Base-by-base conservation (phyloP, 2,329 filamentous ascomycete species). In the Calcarisporium arbuscula region DNA sequence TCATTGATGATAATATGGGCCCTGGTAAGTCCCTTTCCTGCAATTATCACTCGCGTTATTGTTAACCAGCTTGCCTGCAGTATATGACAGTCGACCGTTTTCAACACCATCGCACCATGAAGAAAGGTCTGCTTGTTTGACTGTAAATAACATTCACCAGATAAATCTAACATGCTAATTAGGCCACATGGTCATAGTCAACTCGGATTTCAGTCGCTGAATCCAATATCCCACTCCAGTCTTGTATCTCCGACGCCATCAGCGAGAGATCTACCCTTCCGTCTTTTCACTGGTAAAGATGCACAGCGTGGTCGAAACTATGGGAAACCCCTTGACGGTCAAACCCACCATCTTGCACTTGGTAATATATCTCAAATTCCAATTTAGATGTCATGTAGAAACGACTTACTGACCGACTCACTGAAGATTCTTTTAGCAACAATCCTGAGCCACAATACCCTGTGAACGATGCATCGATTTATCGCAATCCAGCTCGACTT, bases 181-280 rank as follows among this genome's bases (percentile, higher is more conserved):
- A 59, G 56, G 36, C 60, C 54, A 37, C 51, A 54, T 45, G 44
- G 51, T 39, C 56, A 52, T 30, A 50, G 51, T 17, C 53, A 51
- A 41, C 51, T 60, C 15, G 52, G 48, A 14, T 45, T 65, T 21
- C 59, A 60, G 15, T 49, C 54, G 5, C 50, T 67, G 14, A 57
- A 58, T 26, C 45, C 62, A 12, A 51, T 54, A 22, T 53, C 61
- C 8, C 60, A 64, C 32, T 55, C 62, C 12, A 65, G 60, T 38
- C 43, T 63, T 20, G 48, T 49, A 26, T 61, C 58, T n/a, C 58
- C 58, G 5, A 57, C 57, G 8, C 57, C 53, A 10, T 41, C 47
- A 8, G 43, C 51, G 2, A 49, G 51, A 41, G 53, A 57, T 22
- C 23, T 54, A 6, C 44, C 50, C 16, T 28, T 47, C 26, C 49